Evolutionary conservation across 306 rosid species (phyloP).

Genomic region (Styphnolobium japonicum): DNA sequence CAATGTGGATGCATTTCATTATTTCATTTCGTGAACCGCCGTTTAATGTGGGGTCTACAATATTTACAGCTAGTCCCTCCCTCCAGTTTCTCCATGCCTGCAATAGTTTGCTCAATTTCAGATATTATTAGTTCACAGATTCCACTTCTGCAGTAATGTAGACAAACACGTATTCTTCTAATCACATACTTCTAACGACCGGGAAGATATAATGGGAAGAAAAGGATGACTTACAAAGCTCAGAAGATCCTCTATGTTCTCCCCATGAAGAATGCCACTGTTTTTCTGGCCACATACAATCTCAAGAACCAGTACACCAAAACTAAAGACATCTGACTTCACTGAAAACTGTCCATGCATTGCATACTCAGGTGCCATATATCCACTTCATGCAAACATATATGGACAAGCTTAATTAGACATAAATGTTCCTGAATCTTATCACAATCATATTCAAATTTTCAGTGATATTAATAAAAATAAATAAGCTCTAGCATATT

Average conservation of each 20-base stretch:
- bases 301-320: conserved; percentile 46
- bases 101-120: too few species aligned
- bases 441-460: not conserved
- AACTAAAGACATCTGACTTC: conserved; percentile 47
- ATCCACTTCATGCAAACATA: conserved; percentile 36
- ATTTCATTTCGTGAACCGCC: conserved; percentile 1
- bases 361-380: conserved; percentile 60
- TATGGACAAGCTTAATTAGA: too few species aligned
- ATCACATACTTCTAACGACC: not conserved
- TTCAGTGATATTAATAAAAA: not conserved
- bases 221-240: conserved; percentile 38
- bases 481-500: not conserved
- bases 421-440: not conserved
- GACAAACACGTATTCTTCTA: too few species aligned
- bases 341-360: conserved; percentile 37
- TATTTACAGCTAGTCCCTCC: conserved; percentile 4
- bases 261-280: not conserved
- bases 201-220: not conserved
- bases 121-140: not conserved
- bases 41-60: conserved; percentile 21
- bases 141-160: not conserved
- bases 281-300: conserved; percentile 43
- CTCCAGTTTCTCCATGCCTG: conserved; percentile 39
- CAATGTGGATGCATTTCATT: conserved; percentile 41
- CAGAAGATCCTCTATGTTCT: not conserved